Conservation (phyloP, 176 grass and related monocot genomes). For the Juncus inflexus region DNA sequence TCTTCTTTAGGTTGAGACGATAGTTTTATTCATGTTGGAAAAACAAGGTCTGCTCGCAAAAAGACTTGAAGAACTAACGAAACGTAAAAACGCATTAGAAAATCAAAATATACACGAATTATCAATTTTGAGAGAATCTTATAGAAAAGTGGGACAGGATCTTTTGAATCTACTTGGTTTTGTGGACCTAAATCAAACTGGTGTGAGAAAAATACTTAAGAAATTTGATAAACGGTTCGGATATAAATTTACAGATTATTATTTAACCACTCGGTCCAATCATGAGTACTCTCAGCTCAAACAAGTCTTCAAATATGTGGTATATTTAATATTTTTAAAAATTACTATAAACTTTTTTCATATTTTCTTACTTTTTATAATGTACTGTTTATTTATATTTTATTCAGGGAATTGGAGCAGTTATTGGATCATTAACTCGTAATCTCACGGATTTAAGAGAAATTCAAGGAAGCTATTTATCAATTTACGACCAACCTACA, state of each 20-base stretch:
- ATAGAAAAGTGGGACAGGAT: conserved; percentile 37
- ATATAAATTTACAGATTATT: conserved; percentile 46
- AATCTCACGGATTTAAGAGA: conserved; percentile 44
- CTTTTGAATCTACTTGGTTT: conserved; percentile 47
- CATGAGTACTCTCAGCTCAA: conserved; percentile 54
- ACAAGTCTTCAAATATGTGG: conserved; percentile 59
- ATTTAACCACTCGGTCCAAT: conserved; percentile 40
- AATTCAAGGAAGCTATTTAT: conserved; percentile 45
- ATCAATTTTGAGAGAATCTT: conserved; percentile 33
- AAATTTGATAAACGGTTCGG: conserved; percentile 49
- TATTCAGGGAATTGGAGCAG: conserved; percentile 42
- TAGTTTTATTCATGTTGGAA: conserved; percentile 52
- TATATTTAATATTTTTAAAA: conserved; percentile 1
- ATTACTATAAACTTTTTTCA: neutral
- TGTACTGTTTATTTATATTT: neutral
- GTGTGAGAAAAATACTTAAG: conserved; percentile 50
- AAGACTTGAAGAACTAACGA: conserved; percentile 40
- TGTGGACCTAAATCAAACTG: conserved; percentile 48
- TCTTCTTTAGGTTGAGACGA: conserved; percentile 42
- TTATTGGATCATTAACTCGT: conserved; percentile 51
- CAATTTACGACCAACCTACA: conserved; percentile 49
- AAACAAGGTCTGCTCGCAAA: conserved; percentile 47
- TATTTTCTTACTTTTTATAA: neutral
- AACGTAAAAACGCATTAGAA: conserved; percentile 25
- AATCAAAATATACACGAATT: conserved; percentile 36